These are phyloP conservation scores for Cyamopsis tetragonoloba DNA, from an alignment of 306 rosid genomes.

Conservation along the genomic window DNA sequence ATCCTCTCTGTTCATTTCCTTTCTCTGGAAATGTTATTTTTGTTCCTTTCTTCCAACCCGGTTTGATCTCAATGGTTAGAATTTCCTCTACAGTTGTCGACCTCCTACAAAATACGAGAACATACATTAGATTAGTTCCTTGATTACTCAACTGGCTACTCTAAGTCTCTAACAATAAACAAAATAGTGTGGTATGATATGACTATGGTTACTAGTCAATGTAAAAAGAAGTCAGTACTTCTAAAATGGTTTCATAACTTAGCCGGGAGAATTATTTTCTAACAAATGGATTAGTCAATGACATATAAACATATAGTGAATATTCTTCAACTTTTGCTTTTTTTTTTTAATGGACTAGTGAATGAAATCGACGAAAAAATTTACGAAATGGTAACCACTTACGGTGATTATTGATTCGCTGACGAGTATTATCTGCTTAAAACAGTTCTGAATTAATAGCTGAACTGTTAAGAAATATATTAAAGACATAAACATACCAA, in stretches of 20 bases:
- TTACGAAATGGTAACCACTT: background rate
- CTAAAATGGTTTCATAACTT: background rate
- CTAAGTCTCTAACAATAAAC: background rate
- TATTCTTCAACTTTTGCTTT: too few species aligned
- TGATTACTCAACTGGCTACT: background rate
- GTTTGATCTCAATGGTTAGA: slow-evolving; percentile 82
- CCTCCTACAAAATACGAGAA: slow-evolving; percentile 46
- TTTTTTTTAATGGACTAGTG: background rate
- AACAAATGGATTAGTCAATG: background rate
- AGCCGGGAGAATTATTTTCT: background rate
- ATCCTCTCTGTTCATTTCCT: slow-evolving; percentile 80
- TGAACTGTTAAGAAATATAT: background rate
- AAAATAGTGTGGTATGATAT: background rate
- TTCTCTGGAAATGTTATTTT: slow-evolving; percentile 86
- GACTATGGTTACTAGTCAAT: background rate
- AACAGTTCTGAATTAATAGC: background rate
- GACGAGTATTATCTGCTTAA: background rate
- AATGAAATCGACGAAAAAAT: background rate
- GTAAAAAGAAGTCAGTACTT: background rate
- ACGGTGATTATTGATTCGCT: background rate
- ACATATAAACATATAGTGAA: background rate
- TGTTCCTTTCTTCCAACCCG: slow-evolving; percentile 98
- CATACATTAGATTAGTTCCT: slow-evolving; percentile 8
- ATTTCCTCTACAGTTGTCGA: slow-evolving; percentile 74
- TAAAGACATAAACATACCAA: background rate